Evolutionary conservation across 1,284 basidiomycete genomes (phyloP).

Genomic region (Kalmanozyma brasiliensis): DNA sequence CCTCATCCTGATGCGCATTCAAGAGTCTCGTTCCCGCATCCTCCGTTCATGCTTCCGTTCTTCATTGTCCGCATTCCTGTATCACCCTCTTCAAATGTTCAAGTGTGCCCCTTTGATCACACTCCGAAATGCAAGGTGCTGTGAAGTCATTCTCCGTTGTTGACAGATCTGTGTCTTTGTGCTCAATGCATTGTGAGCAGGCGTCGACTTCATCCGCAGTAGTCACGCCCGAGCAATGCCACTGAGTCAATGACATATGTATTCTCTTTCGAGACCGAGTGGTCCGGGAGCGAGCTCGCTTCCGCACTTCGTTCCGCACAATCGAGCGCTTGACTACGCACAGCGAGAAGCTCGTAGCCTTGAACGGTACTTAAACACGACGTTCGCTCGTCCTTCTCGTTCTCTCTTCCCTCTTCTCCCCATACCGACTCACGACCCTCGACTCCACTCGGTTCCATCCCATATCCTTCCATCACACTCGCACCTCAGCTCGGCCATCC

Average conservation of each 20-base stretch:
- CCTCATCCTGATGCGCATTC: no score
- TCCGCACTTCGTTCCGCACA: conserved; percentile 13
- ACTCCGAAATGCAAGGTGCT: conserved; percentile 7
- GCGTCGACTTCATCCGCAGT: no score
- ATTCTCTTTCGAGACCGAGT: conserved; percentile 5
- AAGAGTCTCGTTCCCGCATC: no score
- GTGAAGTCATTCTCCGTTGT: neutral
- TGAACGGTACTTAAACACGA: conserved; percentile 17
- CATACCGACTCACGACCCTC: conserved; percentile 11
- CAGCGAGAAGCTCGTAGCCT: conserved; percentile 9
- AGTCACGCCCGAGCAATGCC: no score
- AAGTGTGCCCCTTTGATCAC: neutral
- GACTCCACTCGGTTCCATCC: conserved; percentile 6
- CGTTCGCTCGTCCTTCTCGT: conserved; percentile 1
- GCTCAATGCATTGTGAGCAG: no score
- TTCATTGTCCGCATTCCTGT: no score
- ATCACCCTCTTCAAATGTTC: neutral
- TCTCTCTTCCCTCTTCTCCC: neutral
- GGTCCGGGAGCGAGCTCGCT: no score
- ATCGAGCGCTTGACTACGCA: neutral
- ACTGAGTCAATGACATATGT: no score
- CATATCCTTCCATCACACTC: neutral
- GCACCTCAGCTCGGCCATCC: neutral
- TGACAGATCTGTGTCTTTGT: no score
- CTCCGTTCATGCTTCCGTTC: no score